Evolutionary conservation across 306 rosid genomes (phyloP).

Genomic region (Casuarina equisetifolia): DNA sequence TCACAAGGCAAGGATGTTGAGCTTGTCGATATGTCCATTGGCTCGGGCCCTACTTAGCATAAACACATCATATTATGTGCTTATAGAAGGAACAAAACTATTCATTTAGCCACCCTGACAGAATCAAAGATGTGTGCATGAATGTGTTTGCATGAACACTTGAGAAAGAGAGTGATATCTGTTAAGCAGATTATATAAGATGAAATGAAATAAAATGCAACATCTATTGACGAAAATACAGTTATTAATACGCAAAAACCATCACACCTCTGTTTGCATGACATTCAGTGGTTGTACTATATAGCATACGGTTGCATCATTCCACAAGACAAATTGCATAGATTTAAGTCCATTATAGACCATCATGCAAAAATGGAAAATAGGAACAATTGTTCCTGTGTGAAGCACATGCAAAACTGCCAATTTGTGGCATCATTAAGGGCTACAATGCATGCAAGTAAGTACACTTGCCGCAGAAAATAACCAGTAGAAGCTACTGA

Average conservation of each 20-base stretch:
- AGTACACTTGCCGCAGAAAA: neutral
- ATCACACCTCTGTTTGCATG: neutral
- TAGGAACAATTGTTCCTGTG: neutral
- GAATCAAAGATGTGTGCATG: neutral
- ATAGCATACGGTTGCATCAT: neutral
- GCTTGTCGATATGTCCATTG: constrained; percentile 60
- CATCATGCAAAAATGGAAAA: neutral
- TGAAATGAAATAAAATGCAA: neutral
- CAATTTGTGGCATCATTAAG: neutral
- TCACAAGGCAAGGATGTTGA: constrained; percentile 29
- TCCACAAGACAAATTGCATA: neutral
- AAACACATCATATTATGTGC: neutral
- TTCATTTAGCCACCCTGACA: neutral
- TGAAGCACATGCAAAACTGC: neutral
- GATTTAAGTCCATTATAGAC: neutral
- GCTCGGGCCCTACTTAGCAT: constrained; percentile 52
- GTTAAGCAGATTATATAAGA: neutral
- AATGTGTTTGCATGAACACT: neutral
- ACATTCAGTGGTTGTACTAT: neutral
- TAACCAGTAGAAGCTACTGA: neutral
- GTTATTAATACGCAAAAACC: neutral
- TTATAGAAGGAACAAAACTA: neutral
- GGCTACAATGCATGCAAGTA: neutral
- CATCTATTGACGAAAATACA: neutral
- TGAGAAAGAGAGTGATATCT: neutral